Conservation (phyloP, 768 basidiomycete species). For the Trametes meyenii region DNA sequence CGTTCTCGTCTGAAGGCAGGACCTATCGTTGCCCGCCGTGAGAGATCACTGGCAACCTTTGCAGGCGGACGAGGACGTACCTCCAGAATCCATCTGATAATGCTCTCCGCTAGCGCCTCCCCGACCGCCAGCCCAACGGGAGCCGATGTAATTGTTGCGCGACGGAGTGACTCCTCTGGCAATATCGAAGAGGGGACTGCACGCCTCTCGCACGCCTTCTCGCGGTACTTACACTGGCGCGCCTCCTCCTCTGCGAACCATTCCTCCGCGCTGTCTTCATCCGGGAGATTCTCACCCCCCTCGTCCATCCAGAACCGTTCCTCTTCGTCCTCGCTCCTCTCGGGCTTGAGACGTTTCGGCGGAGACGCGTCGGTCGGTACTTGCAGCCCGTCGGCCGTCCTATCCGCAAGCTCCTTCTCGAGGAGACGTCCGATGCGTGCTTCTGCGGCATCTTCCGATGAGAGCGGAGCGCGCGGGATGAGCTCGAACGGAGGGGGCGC, state of each 20-base stretch:
- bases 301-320: conserved; percentile 29
- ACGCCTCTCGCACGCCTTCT: background rate
- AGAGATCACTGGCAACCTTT: background rate
- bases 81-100: conserved; percentile 51
- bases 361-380: background rate
- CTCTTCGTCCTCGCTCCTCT: conserved; percentile 3
- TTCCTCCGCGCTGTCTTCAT: background rate
- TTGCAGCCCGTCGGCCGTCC: conserved; percentile 41
- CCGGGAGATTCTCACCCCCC: background rate
- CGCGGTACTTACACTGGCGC: background rate
- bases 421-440: conserved; percentile 44
- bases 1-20: conserved; percentile 16
- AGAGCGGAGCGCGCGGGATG: conserved; percentile 36
- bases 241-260: background rate
- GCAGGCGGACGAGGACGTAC: conserved; percentile 29
- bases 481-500: conserved; percentile 50
- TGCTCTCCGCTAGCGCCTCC: conserved; percentile 36
- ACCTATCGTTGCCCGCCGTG: conserved; percentile 19
- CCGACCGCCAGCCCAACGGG: conserved; percentile 35
- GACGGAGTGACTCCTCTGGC: background rate
- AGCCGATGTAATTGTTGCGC: background rate
- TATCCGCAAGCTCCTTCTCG: conserved; percentile 42
- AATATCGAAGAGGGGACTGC: background rate
- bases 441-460: conserved; percentile 47
- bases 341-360: background rate